Base-by-base conservation (phyloP, 129 eudicot species). In the Deinandra increscens region DNA sequence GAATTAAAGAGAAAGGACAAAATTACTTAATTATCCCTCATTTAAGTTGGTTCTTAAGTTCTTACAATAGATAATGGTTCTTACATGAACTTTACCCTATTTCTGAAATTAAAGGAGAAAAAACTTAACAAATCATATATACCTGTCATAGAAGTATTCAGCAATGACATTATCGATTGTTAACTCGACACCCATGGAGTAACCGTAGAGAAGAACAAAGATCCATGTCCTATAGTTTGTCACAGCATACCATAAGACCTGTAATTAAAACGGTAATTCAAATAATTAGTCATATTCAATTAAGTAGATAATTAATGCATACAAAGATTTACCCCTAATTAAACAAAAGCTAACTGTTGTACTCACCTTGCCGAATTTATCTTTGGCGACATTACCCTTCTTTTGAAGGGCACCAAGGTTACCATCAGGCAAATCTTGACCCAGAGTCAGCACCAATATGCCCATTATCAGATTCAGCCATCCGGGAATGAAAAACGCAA, bases 391-490 rank as follows among this genome's bases (percentile, higher is more conserved):
- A 17, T 77, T 75, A 33, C 88, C 88, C 66, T 84, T 74, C 76
- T 80, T 84, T 38, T 80, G 88, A 34, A 84, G 77, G 15, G 82
- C 71, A 48, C 79, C 63, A 10, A 80, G 85, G 78, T 84, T 84
- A 6, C 88, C 88, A 70, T 84, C 85, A 49, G 88, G 86, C 60
- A 81, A 77, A 61, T 81, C 86, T 78, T 81, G 86, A 39, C 80
- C 86, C 6, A 81, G 67, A 44, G 73, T 69, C 41, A 82, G 58
- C 49, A 84, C 85, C 75, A 84, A 69, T 14, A 84, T 73, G 46
- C 88, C 85, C 80, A 80, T 65, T 18, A 81, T 75, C 14, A 81
- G 49, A 68, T 84, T 82, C 66, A 81, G 74, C 67, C 79, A 74
- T 1, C 89, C 89, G 0, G 89, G 89, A 7, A 81, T 67, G 15